A percentile compares a stretch with the other conserved stretches of the same genome.
phyloP scores from a whole-genome alignment of 768 basidiomycete species.

The Naganishia friedmannii region DNA sequence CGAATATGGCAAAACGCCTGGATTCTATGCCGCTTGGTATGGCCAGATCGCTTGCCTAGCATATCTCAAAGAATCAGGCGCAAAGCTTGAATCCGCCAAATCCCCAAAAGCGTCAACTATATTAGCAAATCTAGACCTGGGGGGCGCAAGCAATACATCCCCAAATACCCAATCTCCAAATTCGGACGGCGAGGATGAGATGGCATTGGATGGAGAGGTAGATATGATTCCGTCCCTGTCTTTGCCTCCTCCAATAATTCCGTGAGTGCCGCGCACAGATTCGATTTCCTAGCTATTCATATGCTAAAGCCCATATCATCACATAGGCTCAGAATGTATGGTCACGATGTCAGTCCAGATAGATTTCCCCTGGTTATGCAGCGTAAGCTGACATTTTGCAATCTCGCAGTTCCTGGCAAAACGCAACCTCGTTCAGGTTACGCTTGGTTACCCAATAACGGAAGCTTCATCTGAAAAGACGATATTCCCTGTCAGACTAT shows the following conservation, averaged over 20 bases:
- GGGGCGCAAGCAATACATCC: slow-evolving; percentile 20
- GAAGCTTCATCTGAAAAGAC: slow-evolving; percentile 44
- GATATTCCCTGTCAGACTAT: slow-evolving; percentile 57
- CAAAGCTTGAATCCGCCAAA: slow-evolving; percentile 33
- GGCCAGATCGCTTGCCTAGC: slow-evolving; percentile 54
- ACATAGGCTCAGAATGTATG: slow-evolving; percentile 72
- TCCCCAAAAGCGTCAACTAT: slow-evolving; percentile 29
- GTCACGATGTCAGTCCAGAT: slow-evolving; percentile 62
- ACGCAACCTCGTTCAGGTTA: slow-evolving; percentile 77
- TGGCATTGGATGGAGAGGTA: slow-evolving; percentile 60
- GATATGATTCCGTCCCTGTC: slow-evolving; percentile 93
- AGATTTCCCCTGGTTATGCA: neutral
- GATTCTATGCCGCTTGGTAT: slow-evolving; percentile 96
- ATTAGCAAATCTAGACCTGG: slow-evolving; percentile 30
- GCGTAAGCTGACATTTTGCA: neutral
- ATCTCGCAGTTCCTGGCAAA: slow-evolving; percentile 68
- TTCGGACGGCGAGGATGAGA: slow-evolving; percentile 55
- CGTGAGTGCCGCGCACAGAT: slow-evolving; percentile 55
- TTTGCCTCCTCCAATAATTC: slow-evolving; percentile 96
- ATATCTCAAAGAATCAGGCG: slow-evolving; percentile 43
- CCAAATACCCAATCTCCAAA: slow-evolving; percentile 41
- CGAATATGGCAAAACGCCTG: slow-evolving; percentile 76
- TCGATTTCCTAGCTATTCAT: neutral
- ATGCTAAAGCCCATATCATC: neutral
- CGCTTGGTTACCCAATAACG: slow-evolving; percentile 67